phyloP scores from a whole-genome alignment of 1,139 yeast species.

The Wickerhamomyces sp. region DNA sequence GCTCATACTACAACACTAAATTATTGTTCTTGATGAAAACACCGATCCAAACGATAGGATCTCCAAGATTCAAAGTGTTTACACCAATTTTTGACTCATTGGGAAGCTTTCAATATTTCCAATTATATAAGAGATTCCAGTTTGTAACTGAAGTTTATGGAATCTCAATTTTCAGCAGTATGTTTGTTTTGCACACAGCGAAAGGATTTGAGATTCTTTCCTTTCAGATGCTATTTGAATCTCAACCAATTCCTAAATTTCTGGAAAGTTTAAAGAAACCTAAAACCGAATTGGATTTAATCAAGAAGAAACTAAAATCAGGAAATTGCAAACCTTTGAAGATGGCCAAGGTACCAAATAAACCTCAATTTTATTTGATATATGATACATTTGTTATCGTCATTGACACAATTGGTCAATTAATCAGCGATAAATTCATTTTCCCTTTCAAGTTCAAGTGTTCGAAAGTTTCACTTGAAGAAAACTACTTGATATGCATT shows the following conservation, averaged over 20 bases:
- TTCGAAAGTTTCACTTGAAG: conserved; percentile 46
- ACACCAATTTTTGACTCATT: conserved; percentile 47
- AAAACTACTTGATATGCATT: conserved; percentile 57
- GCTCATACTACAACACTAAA: conserved; percentile 54
- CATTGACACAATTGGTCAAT: conserved; percentile 60
- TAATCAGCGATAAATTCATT: conserved; percentile 47
- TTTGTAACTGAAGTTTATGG: conserved; percentile 53
- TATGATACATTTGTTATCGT: conserved; percentile 73
- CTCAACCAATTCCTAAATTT: conserved; percentile 50
- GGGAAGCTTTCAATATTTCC: conserved; percentile 45
- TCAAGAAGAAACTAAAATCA: conserved; percentile 26
- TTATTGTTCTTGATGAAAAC: conserved; percentile 28
- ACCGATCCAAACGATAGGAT: conserved; percentile 16
- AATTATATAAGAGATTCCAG: conserved; percentile 44
- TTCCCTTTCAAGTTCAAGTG: conserved; percentile 64
- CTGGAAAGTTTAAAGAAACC: conserved; percentile 24
- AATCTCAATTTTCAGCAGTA: conserved; percentile 53
- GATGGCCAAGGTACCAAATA: conserved; percentile 54
- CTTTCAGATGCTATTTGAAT: conserved; percentile 50
- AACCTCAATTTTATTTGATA: conserved; percentile 54
- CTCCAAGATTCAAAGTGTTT: conserved; percentile 43
- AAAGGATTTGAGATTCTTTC: conserved; percentile 68
- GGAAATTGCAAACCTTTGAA: conserved; percentile 48
- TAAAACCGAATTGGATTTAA: conserved; percentile 25
- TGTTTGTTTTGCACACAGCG: conserved; percentile 62